Evolutionary conservation across 106 monocot species (phyloP).

Genomic region (Platanthera guangdongensis): DNA sequence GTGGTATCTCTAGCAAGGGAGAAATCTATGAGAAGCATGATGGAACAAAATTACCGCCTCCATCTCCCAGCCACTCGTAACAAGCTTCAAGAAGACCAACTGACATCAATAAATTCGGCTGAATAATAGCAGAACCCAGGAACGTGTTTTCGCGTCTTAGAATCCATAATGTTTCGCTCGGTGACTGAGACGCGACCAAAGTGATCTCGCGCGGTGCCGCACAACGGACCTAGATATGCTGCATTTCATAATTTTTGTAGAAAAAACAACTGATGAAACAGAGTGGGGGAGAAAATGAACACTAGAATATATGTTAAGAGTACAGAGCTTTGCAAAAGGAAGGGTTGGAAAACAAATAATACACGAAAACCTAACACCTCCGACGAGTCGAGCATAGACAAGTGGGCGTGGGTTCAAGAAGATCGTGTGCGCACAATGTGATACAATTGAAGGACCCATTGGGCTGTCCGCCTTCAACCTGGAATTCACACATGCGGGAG

Average conservation of each 20-base stretch:
- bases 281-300: not conserved
- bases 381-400: conserved; percentile 39
- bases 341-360: not conserved
- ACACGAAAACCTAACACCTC: conserved; percentile 52
- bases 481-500: not conserved
- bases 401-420: conserved; percentile 22
- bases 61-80: too few relatives aligned
- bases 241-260: not conserved
- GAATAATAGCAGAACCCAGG: too few relatives aligned
- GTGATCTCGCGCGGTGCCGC: not conserved
- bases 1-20: too few relatives aligned
- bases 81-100: too few relatives aligned
- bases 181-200: too few relatives aligned
- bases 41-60: too few relatives aligned
- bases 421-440: conserved; percentile 53
- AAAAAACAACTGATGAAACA: not conserved
- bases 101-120: too few relatives aligned
- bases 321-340: not conserved
- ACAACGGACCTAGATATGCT: not conserved
- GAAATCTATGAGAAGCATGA: too few relatives aligned
- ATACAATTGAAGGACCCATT: not conserved
- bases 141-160: too few relatives aligned
- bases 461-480: not conserved
- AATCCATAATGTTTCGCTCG: too few relatives aligned
- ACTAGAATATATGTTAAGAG: not conserved